A percentile compares a stretch with the other conserved stretches of the same genome.
Conservation (phyloP, 2,329 filamentous ascomycete species). For the Diplodia seriata region DNA sequence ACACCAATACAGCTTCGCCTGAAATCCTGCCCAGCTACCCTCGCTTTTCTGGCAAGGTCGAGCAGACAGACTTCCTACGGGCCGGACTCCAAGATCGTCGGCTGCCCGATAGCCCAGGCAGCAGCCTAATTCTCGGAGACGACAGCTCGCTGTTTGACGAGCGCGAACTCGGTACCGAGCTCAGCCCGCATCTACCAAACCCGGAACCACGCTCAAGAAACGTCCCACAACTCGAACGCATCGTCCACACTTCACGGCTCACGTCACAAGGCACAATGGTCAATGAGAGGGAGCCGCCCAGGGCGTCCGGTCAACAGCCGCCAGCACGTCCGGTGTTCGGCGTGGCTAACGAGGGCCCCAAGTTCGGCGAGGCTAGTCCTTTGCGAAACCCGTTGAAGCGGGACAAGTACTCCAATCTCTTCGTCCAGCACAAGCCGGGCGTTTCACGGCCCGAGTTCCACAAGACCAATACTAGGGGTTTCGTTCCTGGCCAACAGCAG, state of each 20-base stretch:
- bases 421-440: conserved; percentile 60
- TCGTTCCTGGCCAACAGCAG: conserved; percentile 37
- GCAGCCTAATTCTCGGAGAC: conserved; percentile 35
- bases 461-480: conserved; percentile 30
- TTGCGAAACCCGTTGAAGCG: conserved; percentile 58
- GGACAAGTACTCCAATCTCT: conserved; percentile 43
- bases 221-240: neutral
- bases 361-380: conserved; percentile 67
- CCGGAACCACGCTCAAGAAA: neutral
- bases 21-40: neutral
- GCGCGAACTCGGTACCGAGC: conserved; percentile 1
- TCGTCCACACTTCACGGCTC: neutral
- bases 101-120: conserved; percentile 17
- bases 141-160: conserved; percentile 47
- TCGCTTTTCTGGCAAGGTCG: neutral
- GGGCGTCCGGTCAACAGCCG: conserved; percentile 35
- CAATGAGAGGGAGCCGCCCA: conserved; percentile 57
- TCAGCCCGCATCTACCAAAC: neutral
- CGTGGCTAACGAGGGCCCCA: conserved; percentile 11
- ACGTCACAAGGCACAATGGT: conserved; percentile 52
- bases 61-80: neutral
- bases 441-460: conserved; percentile 60
- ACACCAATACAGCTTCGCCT: neutral
- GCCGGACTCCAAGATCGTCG: neutral
- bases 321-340: conserved; percentile 11